Evolutionary conservation across 106 monocot species (phyloP), one percentile per base, ranked within the genome.

Genomic region (Vanilla planifolia): DNA sequence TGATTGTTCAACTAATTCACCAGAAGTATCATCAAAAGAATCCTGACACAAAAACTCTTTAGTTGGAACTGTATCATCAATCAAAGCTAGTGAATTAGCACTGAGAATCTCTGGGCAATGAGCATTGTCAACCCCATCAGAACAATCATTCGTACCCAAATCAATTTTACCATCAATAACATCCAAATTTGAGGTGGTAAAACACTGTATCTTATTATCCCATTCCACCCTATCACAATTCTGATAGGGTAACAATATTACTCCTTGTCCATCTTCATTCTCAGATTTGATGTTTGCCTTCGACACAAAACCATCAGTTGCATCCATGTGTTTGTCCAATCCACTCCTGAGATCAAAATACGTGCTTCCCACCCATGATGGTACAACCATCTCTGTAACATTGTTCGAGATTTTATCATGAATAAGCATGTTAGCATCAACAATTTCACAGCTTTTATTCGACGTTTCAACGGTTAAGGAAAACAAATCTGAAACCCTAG

Each of bases 311-410:
- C 76, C 77, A 60, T 82, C 82, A 26, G 67, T 51, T 37, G 93
- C 82, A 80, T 93, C 89, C 59, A 85, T 64, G 61, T 79, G 85
- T 61, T 82, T 85, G 10, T 93, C 93, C 19, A 79, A 58, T 61
- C 82, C 85, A 67, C 85, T 71, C 8, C 46, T 68, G 14, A 82
- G 34, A 62, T 85, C 88, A 34, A 75, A 81, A 74, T 33, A 56
- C 43, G 61, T 66, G 67, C 11, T 71, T 19, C 55, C 33, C 8
- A 23, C 26, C 45, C 76, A 39, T 48, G 26, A 66, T 26, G 68
- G 33, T 34, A 40, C 33, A 30, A 43, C 42, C 34, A 52, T 19
- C 36, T 77, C 61, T 33, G 28, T 29, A 60, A 26, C 58, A 59
- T 67, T 55, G 68, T 32, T 37, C 48, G 47, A 55, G 8, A 76